A percentile compares a stretch with the other conserved stretches of the same genome.
These are phyloP conservation scores for Hypoxylon intermedium DNA, from an alignment of 495 filamentous ascomycete species.

Conservation along the genomic window DNA sequence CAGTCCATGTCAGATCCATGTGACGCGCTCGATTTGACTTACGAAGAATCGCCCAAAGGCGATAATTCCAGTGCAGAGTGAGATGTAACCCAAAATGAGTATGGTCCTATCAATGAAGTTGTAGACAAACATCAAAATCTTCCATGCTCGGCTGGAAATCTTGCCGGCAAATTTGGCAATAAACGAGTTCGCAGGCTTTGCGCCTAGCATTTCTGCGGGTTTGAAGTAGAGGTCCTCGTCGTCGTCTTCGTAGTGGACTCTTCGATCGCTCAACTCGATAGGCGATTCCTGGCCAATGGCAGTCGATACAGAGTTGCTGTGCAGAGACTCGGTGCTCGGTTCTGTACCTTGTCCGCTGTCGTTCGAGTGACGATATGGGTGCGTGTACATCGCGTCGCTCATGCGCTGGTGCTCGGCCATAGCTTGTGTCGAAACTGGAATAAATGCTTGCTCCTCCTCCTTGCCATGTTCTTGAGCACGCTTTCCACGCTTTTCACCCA, in stretches of 20 bases:
- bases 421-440: constrained; percentile 72
- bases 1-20: not conserved
- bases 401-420: constrained; percentile 66
- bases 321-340: constrained; percentile 69
- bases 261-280: constrained; percentile 60
- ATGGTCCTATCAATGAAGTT: constrained; percentile 56
- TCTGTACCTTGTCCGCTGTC: constrained; percentile 93
- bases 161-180: constrained; percentile 43
- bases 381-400: constrained; percentile 45
- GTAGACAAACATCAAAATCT: constrained; percentile 49
- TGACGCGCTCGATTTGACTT: constrained; percentile 45
- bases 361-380: constrained; percentile 71
- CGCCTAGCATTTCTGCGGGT: constrained; percentile 42
- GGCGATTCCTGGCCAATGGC: constrained; percentile 61
- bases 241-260: constrained; percentile 58
- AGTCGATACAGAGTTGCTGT: constrained; percentile 65
- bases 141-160: constrained; percentile 54
- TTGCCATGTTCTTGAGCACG: constrained; percentile 24
- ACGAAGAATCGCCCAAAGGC: constrained; percentile 64
- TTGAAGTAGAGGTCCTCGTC: constrained; percentile 48
- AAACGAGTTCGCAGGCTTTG: constrained; percentile 41
- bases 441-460: constrained; percentile 60
- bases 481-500: constrained; percentile 31
- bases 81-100: constrained; percentile 59
- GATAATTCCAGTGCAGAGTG: constrained; percentile 68